Conservation (phyloP, 1,284 basidiomycete genomes). For the Puccinia polysora region DNA sequence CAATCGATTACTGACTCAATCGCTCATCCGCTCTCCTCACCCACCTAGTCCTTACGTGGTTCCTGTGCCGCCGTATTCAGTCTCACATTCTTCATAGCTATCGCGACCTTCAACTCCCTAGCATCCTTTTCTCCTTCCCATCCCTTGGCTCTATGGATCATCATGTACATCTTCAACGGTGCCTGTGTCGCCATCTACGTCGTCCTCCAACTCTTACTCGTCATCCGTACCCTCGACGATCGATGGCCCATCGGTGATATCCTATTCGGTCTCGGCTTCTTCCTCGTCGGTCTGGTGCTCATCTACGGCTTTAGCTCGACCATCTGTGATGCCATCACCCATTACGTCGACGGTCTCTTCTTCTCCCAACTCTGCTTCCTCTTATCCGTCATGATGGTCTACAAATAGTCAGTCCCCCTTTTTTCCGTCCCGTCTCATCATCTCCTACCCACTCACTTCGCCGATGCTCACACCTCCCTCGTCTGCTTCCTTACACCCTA, state of each 20-base stretch:
- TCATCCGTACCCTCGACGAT: constrained; percentile 94
- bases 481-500: neutral
- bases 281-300: constrained; percentile 77
- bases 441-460: neutral
- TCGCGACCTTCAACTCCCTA: constrained; percentile 84
- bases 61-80: constrained; percentile 70
- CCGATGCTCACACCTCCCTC: neutral
- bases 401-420: constrained; percentile 61
- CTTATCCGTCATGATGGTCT: constrained; percentile 98
- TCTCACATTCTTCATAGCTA: constrained; percentile 79
- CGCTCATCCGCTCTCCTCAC: neutral
- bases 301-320: constrained; percentile 88
- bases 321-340: constrained; percentile 87
- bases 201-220: constrained; percentile 85
- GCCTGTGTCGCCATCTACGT: constrained; percentile 84
- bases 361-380: constrained; percentile 94
- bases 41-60: constrained; percentile 71
- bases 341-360: constrained; percentile 64
- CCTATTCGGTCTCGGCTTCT: constrained; percentile 84
- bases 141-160: constrained; percentile 79
- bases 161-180: constrained; percentile 91
- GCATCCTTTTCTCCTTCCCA: constrained; percentile 73
- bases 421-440: neutral
- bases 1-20: neutral
- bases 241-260: constrained; percentile 96